These are phyloP conservation scores for Botrytis fabae DNA, from an alignment of 2,329 filamentous ascomycete species.

Conservation along the genomic window DNA sequence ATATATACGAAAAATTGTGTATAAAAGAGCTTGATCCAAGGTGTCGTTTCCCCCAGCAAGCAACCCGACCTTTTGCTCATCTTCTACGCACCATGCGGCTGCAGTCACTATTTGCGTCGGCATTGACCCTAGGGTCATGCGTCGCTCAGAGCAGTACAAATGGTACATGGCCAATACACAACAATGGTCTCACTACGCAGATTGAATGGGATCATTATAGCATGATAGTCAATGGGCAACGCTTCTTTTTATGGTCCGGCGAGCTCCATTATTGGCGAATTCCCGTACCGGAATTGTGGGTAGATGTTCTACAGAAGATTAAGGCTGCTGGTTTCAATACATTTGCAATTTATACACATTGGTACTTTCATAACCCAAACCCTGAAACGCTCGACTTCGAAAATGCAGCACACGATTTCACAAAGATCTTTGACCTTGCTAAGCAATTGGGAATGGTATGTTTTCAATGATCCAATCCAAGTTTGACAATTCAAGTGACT, in stretches of 20 bases:
- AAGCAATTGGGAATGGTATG: slow-evolving; percentile 67
- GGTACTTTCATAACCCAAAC: slow-evolving; percentile 59
- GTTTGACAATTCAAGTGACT: background rate
- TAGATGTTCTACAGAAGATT: slow-evolving; percentile 79
- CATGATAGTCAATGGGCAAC: slow-evolving; percentile 19
- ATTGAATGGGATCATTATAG: slow-evolving; percentile 24
- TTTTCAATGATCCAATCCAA: background rate
- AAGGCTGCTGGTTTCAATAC: slow-evolving; percentile 73
- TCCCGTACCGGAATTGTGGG: slow-evolving; percentile 61
- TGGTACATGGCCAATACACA: slow-evolving; percentile 18
- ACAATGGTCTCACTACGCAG: slow-evolving; percentile 22
- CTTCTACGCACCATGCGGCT: slow-evolving; percentile 9
- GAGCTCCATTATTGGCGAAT: slow-evolving; percentile 55
- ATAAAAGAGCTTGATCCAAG: slow-evolving; percentile 6
- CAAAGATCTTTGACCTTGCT: slow-evolving; percentile 73
- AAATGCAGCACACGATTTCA: slow-evolving; percentile 55
- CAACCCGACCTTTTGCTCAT: background rate
- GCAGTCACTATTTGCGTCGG: slow-evolving; percentile 7
- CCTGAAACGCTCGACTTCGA: slow-evolving; percentile 71
- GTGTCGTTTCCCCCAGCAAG: background rate
- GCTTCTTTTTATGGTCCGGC: slow-evolving; percentile 19
- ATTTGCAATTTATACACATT: slow-evolving; percentile 77
- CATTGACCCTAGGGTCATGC: slow-evolving; percentile 12
- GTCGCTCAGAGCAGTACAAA: slow-evolving; percentile 17
- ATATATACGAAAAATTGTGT: background rate